Conservation (phyloP, 225 moss, liverwort and hornwort genomes). For the Pleurozium schreberi region DNA sequence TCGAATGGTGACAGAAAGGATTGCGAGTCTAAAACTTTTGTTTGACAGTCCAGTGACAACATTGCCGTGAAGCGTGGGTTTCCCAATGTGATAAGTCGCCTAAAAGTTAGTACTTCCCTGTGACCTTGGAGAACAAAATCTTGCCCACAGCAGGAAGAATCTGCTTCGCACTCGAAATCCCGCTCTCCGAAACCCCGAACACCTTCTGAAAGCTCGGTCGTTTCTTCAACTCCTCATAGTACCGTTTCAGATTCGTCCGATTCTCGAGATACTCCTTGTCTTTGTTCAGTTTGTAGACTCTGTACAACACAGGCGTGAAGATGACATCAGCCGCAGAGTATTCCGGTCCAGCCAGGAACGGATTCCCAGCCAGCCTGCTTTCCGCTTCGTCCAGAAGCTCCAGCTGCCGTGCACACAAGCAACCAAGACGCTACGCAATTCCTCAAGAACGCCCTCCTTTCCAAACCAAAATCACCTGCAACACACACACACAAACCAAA, state of each 20-base stretch:
- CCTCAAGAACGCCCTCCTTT: conserved; percentile 13
- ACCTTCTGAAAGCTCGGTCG: conserved; percentile 55
- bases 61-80: neutral
- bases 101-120: conserved; percentile 32
- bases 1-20: neutral
- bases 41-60: neutral
- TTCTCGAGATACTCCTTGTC: conserved; percentile 44
- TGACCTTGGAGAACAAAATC: conserved; percentile 47
- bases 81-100: neutral
- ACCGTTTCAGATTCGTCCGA: conserved; percentile 32
- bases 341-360: conserved; percentile 58
- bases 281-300: conserved; percentile 30
- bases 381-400: conserved; percentile 63
- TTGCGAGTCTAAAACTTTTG: neutral
- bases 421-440: conserved; percentile 26
- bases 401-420: conserved; percentile 20
- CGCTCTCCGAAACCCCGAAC: conserved; percentile 46
- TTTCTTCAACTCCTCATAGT: conserved; percentile 48
- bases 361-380: conserved; percentile 16
- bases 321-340: conserved; percentile 66
- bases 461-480: conserved; percentile 12
- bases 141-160: conserved; percentile 47
- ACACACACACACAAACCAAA: neutral
- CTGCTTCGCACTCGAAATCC: conserved; percentile 6
- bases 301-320: conserved; percentile 53